phyloP scores from a whole-genome alignment of 768 basidiomycete species.

The Erythrobasidium yunnanense region DNA sequence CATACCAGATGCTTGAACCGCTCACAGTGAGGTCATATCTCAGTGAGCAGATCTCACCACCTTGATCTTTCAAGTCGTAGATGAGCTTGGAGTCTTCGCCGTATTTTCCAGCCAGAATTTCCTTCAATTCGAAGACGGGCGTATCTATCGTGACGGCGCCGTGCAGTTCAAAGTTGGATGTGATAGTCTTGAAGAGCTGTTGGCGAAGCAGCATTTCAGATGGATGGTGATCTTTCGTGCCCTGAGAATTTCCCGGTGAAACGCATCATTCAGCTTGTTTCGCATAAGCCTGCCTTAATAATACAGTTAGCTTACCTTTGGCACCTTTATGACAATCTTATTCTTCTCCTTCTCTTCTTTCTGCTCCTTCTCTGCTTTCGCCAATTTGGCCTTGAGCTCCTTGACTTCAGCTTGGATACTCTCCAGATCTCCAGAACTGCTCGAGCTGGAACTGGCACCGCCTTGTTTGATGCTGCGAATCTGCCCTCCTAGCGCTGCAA shows the following conservation, averaged over 20 bases:
- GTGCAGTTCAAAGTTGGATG: slow-evolving; percentile 73
- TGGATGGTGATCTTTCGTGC: slow-evolving; percentile 88
- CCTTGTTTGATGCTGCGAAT: slow-evolving; percentile 21
- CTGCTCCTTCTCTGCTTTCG: slow-evolving; percentile 49
- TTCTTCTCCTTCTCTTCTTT: slow-evolving; percentile 43
- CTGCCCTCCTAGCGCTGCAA: slow-evolving; percentile 7
- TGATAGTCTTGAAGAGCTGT: slow-evolving; percentile 76
- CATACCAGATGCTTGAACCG: neutral
- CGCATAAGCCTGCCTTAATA: neutral
- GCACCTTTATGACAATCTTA: slow-evolving; percentile 72
- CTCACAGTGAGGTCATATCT: slow-evolving; percentile 84
- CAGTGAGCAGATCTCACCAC: slow-evolving; percentile 86
- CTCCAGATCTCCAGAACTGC: slow-evolving; percentile 20
- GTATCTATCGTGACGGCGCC: slow-evolving; percentile 91
- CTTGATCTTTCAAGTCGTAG: slow-evolving; percentile 93
- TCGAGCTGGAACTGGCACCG: slow-evolving; percentile 5
- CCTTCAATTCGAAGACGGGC: slow-evolving; percentile 94
- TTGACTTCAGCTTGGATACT: slow-evolving; percentile 27
- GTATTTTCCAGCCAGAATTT: slow-evolving; percentile 89
- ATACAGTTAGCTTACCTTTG: slow-evolving; percentile 55
- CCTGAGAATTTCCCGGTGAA: slow-evolving; percentile 46
- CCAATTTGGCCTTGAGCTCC: slow-evolving; percentile 41
- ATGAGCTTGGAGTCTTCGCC: slow-evolving; percentile 96
- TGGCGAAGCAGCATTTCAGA: slow-evolving; percentile 83
- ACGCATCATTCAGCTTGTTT: slow-evolving; percentile 28